Conservation (phyloP, 345 rosid genomes). For the Arabidopsis thaliana region TAIR10.1 NC_003074.8:16862001-16862500, state of each 20-base stretch:
- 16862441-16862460: background rate
- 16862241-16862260: background rate
- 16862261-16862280: background rate
- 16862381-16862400: background rate
- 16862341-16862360: background rate
- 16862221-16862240: background rate
- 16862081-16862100: background rate
- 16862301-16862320: conserved; percentile 25
- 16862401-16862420: conserved; percentile 28
- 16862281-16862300: background rate
- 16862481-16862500: conserved; percentile 32
- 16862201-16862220: background rate
- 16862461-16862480: conserved; percentile 25
- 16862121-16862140: background rate
- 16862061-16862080: background rate
- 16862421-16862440: conserved; percentile 18
- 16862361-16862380: conserved; percentile 21
- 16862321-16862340: conserved; percentile 33
- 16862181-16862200: conserved; percentile 11
- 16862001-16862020: background rate
- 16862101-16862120: background rate
- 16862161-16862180: background rate
- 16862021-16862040: background rate
- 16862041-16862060: background rate
- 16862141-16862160: background rate